Evolutionary conservation across 495 filamentous ascomycete species (phyloP).

Genomic region (Tuber borchii): DNA sequence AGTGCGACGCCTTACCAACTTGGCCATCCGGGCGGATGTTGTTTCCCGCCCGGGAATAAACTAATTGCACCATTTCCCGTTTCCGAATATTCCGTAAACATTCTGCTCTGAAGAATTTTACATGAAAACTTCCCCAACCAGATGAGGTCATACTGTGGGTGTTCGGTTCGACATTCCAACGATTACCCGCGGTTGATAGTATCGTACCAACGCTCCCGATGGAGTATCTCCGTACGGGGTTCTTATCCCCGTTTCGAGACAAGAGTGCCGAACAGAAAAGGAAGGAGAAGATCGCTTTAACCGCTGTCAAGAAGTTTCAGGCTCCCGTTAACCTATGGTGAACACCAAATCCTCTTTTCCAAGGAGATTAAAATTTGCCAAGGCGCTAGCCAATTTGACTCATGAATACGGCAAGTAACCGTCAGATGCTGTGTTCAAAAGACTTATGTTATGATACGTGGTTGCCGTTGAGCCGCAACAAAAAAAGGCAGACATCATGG

Average conservation of each 20-base stretch:
- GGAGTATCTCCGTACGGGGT: neutral
- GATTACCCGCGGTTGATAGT: neutral
- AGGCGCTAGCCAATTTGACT: neutral
- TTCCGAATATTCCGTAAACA: neutral
- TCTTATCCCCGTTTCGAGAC: neutral
- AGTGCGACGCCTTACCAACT: constrained; percentile 35
- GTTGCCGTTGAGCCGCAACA: neutral
- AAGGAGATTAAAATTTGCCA: neutral
- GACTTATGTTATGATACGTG: neutral
- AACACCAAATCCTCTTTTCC: neutral
- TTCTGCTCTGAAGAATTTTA: neutral
- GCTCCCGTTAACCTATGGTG: neutral
- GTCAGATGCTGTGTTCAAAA: neutral
- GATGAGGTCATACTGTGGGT: neutral
- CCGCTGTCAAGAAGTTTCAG: neutral
- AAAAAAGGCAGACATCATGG: constrained; percentile 45
- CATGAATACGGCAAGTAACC: neutral
- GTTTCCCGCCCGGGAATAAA: neutral
- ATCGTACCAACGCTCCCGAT: neutral
- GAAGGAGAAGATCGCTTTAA: neutral
- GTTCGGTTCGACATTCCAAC: neutral
- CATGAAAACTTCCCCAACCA: neutral
- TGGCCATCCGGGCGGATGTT: constrained; percentile 25
- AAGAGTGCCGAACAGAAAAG: neutral
- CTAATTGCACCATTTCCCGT: neutral